Percentiles rank a stretch among this genome's conserved stretches.
These are phyloP conservation scores for Neurospora intermedia DNA, from an alignment of 495 filamentous ascomycete genomes.

Conservation along the genomic window DNA sequence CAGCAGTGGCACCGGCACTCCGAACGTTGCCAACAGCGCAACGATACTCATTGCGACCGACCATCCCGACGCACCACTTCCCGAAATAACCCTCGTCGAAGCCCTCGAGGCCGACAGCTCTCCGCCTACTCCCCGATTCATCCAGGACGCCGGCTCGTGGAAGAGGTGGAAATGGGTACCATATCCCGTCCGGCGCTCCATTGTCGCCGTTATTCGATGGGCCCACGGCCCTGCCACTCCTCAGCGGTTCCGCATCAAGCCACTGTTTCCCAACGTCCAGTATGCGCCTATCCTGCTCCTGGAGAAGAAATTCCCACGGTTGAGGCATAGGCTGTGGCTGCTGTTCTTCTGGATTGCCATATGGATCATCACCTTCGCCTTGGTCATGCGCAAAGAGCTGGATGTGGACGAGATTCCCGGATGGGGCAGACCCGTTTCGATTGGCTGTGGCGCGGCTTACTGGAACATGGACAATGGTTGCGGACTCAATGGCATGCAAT, in stretches of 20 bases:
- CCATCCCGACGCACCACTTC: constrained; percentile 26
- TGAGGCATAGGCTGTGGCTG: constrained; percentile 45
- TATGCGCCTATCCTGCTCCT: constrained; percentile 55
- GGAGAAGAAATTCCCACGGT: constrained; percentile 52
- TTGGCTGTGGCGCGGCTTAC: constrained; percentile 55
- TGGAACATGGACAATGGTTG: constrained; percentile 65
- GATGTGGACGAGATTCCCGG: constrained; percentile 55
- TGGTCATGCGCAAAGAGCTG: constrained; percentile 54
- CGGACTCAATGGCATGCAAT: constrained; percentile 67
- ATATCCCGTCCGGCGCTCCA: constrained; percentile 31
- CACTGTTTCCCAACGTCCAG: constrained; percentile 59
- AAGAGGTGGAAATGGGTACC: constrained; percentile 39
- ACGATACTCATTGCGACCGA: constrained; percentile 10
- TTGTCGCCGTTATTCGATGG: constrained; percentile 45
- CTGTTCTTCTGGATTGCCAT: constrained; percentile 50
- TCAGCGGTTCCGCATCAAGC: constrained; percentile 51
- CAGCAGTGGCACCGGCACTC: not conserved
- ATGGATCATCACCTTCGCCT: constrained; percentile 64
- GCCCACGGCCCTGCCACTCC: constrained; percentile 60
- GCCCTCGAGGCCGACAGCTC: constrained; percentile 20
- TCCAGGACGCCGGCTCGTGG: constrained; percentile 27
- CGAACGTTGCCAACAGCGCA: constrained; percentile 2
- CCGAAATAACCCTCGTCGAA: constrained; percentile 4
- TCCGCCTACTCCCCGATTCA: constrained; percentile 27
- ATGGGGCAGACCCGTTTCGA: constrained; percentile 52